These are phyloP conservation scores for Paecilomyces sp. DNA, from an alignment of 2,329 filamentous ascomycete species.

Conservation along the genomic window DNA sequence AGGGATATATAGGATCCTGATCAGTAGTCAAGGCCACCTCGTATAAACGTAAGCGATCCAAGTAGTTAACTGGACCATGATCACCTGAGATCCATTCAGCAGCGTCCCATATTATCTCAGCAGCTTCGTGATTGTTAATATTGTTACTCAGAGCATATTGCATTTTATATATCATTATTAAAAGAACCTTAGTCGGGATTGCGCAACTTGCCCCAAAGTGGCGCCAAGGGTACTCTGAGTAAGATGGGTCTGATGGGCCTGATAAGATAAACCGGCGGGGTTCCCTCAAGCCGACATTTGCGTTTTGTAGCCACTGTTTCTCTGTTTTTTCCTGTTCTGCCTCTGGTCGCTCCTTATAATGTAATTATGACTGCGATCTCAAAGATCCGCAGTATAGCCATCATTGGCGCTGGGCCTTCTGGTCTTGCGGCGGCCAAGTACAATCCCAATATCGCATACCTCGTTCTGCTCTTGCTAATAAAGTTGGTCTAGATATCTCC, in stretches of 20 bases:
- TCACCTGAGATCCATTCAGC: too few species aligned
- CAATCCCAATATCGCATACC: background rate
- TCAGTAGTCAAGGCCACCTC: too few species aligned
- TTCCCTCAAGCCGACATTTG: background rate
- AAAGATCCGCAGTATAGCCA: slow-evolving; percentile 48
- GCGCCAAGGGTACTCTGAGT: background rate
- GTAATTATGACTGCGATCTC: background rate
- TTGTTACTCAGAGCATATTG: too few species aligned
- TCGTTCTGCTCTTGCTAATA: slow-evolving; percentile 4
- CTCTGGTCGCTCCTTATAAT: background rate
- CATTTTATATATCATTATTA: background rate
- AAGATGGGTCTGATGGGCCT: background rate
- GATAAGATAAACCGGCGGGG: background rate
- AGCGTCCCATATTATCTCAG: too few species aligned
- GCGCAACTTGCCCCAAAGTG: background rate
- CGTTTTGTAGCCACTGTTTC: background rate
- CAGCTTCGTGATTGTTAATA: too few species aligned
- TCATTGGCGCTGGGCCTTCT: slow-evolving; percentile 76
- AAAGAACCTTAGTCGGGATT: background rate
- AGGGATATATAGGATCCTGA: too few species aligned
- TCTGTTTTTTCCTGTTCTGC: background rate
- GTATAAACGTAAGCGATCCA: too few species aligned
- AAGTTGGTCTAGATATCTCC: slow-evolving; percentile 51
- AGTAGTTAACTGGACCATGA: too few species aligned
- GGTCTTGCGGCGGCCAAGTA: slow-evolving; percentile 71